Conservation (phyloP, 2,329 filamentous ascomycete genomes). For the Teratosphaeria zuluensis region DNA sequence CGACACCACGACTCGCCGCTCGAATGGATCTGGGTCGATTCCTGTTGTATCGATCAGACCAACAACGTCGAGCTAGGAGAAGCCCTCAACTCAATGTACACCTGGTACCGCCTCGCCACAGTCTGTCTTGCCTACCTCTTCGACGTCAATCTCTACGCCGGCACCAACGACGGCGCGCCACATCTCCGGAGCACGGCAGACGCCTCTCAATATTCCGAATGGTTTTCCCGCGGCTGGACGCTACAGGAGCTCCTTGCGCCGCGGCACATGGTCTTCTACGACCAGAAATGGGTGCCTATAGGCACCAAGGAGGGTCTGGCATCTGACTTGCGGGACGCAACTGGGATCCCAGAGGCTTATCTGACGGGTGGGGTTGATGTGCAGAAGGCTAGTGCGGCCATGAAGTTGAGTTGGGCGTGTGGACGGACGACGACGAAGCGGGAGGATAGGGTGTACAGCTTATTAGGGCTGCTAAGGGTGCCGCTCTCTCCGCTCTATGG, state of each 20-base stretch:
- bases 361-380: background rate
- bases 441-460: constrained; percentile 37
- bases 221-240: background rate
- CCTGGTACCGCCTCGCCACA: constrained; percentile 24
- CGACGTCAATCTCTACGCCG: constrained; percentile 12
- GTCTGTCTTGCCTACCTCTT: constrained; percentile 27
- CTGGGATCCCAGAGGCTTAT: background rate
- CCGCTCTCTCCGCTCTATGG: constrained; percentile 38
- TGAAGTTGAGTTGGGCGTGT: constrained; percentile 11
- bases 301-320: background rate
- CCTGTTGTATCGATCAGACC: constrained; percentile 8
- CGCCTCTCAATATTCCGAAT: background rate
- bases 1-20: background rate
- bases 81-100: constrained; percentile 13
- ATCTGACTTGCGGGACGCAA: background rate
- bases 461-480: constrained; percentile 37
- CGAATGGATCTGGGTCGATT: background rate
- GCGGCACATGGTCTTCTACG: background rate
- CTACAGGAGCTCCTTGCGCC: background rate
- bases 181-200: background rate
- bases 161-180: background rate
- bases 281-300: background rate
- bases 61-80: constrained; percentile 10
- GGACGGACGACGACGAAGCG: constrained; percentile 6
- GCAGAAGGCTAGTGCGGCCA: background rate